These are phyloP conservation scores for Beauveria caledonica DNA, from an alignment of 2,329 filamentous ascomycete species.

Conservation along the genomic window DNA sequence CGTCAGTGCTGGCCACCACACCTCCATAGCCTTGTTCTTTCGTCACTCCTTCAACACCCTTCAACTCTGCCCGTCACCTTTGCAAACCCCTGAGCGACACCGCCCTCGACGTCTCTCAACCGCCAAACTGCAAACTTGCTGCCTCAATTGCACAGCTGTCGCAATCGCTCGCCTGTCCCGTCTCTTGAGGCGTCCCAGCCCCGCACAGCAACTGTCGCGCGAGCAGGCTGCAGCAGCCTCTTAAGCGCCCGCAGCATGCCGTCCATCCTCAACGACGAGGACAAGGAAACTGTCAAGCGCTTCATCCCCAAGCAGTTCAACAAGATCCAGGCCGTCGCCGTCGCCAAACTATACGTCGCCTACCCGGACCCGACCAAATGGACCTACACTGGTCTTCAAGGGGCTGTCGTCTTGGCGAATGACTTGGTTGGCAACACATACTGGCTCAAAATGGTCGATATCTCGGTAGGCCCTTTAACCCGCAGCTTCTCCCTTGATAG, in stretches of 20 bases:
- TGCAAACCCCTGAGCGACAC: not conserved
- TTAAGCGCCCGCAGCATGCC: conserved; percentile 36
- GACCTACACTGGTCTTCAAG: conserved; percentile 90
- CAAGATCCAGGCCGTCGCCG: conserved; percentile 94
- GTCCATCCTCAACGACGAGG: conserved; percentile 74
- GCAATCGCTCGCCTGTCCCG: not conserved
- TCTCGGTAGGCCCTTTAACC: conserved; percentile 55
- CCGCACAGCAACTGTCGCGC: conserved; percentile 7
- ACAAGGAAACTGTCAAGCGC: conserved; percentile 94
- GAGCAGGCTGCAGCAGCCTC: not conserved
- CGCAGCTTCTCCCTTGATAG: not conserved
- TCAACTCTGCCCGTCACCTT: not conserved
- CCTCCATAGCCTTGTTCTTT: not conserved
- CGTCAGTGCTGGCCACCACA: conserved; percentile 1
- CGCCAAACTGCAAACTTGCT: not conserved
- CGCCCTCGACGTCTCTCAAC: not conserved
- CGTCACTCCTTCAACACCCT: conserved; percentile 3
- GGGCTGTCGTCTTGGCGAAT: conserved; percentile 83
- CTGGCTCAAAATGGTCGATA: conserved; percentile 95
- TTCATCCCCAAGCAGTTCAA: conserved; percentile 88
- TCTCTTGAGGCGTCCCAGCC: not conserved
- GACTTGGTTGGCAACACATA: conserved; percentile 92
- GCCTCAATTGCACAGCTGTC: not conserved
- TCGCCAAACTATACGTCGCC: conserved; percentile 87
- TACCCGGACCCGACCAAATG: conserved; percentile 80